Evolutionary conservation across 2,329 filamentous ascomycete genomes (phyloP).

Genomic region (Xylariaceae sp.): DNA sequence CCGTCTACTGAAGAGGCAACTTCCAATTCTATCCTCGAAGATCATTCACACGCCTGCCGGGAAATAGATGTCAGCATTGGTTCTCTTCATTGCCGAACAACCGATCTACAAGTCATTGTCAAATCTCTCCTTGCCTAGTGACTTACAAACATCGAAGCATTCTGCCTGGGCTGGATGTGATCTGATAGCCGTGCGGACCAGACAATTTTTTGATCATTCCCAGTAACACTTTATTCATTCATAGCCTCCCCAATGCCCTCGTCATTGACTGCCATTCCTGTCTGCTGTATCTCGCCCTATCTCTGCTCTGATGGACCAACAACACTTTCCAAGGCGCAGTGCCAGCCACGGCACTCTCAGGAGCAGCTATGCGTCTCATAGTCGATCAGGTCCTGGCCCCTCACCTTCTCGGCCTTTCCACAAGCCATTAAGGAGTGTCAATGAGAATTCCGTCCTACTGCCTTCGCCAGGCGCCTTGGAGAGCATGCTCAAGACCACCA

Average conservation of each 20-base stretch:
- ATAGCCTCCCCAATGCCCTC: conserved; percentile 19
- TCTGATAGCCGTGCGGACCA: neutral
- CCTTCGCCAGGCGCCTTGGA: conserved; percentile 52
- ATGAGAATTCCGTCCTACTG: conserved; percentile 39
- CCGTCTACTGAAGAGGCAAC: no score
- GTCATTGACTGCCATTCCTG: conserved; percentile 5
- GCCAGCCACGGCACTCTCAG: conserved; percentile 28
- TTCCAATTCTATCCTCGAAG: no score
- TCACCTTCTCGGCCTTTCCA: conserved; percentile 25
- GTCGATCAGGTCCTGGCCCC: conserved; percentile 12
- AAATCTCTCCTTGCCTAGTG: conserved; percentile 6
- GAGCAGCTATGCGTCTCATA: conserved; percentile 23
- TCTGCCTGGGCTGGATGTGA: no score
- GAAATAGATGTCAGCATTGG: no score
- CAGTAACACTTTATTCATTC: conserved; percentile 21
- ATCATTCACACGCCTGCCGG: no score
- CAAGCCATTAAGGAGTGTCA: conserved; percentile 39
- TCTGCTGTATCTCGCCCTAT: conserved; percentile 2
- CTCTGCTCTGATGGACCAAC: conserved; percentile 21
- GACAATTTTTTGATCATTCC: conserved; percentile 17
- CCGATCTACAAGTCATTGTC: conserved; percentile 2
- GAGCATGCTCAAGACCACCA: conserved; percentile 62
- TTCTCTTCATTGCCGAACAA: no score
- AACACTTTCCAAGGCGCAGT: conserved; percentile 27
- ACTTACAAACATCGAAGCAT: neutral